A percentile compares a stretch with the other conserved stretches of the same genome.
Evolutionary conservation across 2,329 filamentous ascomycete species (phyloP).

Genomic region (Colletotrichum sidae): DNA sequence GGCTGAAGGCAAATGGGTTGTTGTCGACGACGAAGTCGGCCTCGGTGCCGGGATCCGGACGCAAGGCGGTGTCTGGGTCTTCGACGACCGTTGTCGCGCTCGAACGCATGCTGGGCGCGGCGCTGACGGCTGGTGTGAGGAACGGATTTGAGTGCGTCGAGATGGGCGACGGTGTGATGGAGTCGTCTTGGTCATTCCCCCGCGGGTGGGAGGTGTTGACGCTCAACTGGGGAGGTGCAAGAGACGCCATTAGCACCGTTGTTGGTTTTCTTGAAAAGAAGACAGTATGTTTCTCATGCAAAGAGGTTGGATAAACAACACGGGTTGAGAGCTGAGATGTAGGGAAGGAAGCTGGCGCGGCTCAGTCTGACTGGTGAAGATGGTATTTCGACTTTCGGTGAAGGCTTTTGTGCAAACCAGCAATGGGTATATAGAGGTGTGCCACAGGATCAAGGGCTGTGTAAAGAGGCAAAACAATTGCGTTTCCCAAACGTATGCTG

Average conservation of each 20-base stretch:
- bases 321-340: neutral
- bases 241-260: conserved; percentile 37
- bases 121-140: conserved; percentile 40
- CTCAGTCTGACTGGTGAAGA: too few species aligned
- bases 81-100: conserved; percentile 34
- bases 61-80: conserved; percentile 64
- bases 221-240: conserved; percentile 36
- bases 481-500: neutral
- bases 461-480: conserved; percentile 12
- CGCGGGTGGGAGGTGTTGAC: conserved; percentile 33
- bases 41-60: conserved; percentile 77
- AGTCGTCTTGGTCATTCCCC: conserved; percentile 33
- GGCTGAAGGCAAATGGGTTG: conserved; percentile 80
- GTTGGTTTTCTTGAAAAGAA: neutral
- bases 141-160: conserved; percentile 42
- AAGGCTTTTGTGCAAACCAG: conserved; percentile 3
- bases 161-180: conserved; percentile 36
- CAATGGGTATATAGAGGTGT: conserved; percentile 15
- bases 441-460: conserved; percentile 1
- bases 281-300: conserved; percentile 17
- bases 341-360: neutral
- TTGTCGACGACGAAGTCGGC: conserved; percentile 78
- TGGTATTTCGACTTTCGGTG: too few species aligned
- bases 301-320: neutral
- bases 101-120: conserved; percentile 37